Conservation (phyloP, 257 asterid genomes). For the Nemophila menziesii region DNA sequence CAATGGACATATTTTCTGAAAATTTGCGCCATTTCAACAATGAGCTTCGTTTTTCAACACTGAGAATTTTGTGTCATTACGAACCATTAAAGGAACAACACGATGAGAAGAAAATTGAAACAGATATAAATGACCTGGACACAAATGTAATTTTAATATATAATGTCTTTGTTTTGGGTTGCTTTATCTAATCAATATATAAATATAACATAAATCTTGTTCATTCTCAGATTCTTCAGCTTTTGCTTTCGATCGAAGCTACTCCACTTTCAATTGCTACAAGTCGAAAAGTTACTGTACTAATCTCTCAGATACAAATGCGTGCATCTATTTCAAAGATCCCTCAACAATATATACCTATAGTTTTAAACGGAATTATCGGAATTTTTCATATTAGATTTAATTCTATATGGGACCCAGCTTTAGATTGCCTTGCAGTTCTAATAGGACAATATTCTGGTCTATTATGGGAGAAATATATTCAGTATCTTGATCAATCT, state of each 20-base stretch:
- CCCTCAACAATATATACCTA: slow-evolving; percentile 44
- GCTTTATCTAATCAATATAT: not conserved
- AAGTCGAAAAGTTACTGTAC: slow-evolving; percentile 48
- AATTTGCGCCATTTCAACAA: slow-evolving; percentile 55
- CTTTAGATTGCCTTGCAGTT: slow-evolving; percentile 58
- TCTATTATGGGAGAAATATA: slow-evolving; percentile 54
- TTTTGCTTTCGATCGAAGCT: slow-evolving; percentile 62
- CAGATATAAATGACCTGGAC: slow-evolving; percentile 24
- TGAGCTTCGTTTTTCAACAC: slow-evolving; percentile 59
- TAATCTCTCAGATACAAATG: slow-evolving; percentile 61
- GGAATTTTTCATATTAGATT: slow-evolving; percentile 75
- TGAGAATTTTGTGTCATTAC: slow-evolving; percentile 75
- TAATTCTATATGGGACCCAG: slow-evolving; percentile 59
- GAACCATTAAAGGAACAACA: slow-evolving; percentile 37
- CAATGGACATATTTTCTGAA: slow-evolving; percentile 43
- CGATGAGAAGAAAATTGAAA: slow-evolving; percentile 22
- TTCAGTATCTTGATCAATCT: slow-evolving; percentile 45
- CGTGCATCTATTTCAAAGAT: slow-evolving; percentile 41
- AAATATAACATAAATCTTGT: slow-evolving; percentile 14
- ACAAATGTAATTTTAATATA: slow-evolving; percentile 28
- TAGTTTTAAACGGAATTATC: slow-evolving; percentile 50
- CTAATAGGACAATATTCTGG: slow-evolving; percentile 40
- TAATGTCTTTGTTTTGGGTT: not conserved
- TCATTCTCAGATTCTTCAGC: slow-evolving; percentile 50
- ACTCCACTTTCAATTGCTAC: slow-evolving; percentile 53